Conservation (phyloP, 2,329 filamentous ascomycete genomes). For the Colletotrichum lini region DNA sequence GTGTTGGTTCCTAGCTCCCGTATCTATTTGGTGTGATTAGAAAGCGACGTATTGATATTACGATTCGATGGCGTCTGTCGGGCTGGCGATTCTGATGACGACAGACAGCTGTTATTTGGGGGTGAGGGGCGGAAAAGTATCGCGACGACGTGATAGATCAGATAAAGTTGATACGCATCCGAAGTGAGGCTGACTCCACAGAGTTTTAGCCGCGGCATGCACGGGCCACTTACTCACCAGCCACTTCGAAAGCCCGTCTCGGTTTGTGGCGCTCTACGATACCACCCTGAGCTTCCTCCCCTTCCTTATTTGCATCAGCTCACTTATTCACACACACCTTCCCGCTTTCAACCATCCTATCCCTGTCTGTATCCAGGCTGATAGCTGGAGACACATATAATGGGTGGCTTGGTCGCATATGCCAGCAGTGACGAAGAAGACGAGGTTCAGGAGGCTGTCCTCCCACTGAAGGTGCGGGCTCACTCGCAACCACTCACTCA, state of each 20-base stretch:
- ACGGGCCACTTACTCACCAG: neutral
- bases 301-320: neutral
- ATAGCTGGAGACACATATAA: constrained; percentile 33
- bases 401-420: constrained; percentile 65
- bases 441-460: constrained; percentile 45
- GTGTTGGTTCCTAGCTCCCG: constrained; percentile 11
- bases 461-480: constrained; percentile 19
- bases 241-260: neutral
- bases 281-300: neutral
- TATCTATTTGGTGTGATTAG: neutral
- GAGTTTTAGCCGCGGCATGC: constrained; percentile 1
- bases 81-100: constrained; percentile 16
- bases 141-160: constrained; percentile 34
- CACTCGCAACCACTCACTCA: neutral
- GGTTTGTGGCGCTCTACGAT: constrained; percentile 9
- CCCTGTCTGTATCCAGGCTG: too few relatives aligned
- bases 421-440: constrained; percentile 68
- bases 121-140: constrained; percentile 37
- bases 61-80: neutral
- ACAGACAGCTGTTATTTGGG: constrained; percentile 17
- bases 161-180: constrained; percentile 29
- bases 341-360: constrained; percentile 43
- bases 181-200: constrained; percentile 27
- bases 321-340: neutral
- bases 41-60: neutral